Percentiles rank a stretch among this genome's conserved stretches.
Evolutionary conservation across 2,329 filamentous ascomycete species (phyloP).

Genomic region (Penicillium sclerotiorum): DNA sequence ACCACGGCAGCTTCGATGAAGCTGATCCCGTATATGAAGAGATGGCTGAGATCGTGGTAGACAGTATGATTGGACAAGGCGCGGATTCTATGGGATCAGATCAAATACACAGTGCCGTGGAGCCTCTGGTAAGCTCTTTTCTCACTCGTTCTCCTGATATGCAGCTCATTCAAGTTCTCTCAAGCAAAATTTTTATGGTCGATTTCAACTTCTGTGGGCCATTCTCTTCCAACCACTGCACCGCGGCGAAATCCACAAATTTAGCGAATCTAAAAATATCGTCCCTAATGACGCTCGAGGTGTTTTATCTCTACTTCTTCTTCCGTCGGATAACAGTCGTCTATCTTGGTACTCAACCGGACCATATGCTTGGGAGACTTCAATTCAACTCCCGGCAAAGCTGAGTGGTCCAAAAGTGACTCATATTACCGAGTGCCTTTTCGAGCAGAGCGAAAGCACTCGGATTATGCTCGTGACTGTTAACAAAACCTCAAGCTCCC

Average conservation of each 20-base stretch:
- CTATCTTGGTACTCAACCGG: background rate
- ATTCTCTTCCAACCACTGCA: background rate
- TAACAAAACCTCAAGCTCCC: background rate
- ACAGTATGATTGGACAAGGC: background rate
- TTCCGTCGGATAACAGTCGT: background rate
- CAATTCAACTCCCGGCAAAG: background rate
- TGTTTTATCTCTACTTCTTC: background rate
- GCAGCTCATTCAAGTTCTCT: background rate
- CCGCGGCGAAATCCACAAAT: background rate
- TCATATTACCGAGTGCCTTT: background rate
- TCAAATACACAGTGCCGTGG: background rate
- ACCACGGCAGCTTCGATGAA: background rate
- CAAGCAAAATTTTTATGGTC: background rate
- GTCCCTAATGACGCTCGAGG: background rate
- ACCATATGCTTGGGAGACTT: background rate
- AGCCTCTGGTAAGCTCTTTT: background rate
- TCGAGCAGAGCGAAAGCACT: background rate
- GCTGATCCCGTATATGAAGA: background rate
- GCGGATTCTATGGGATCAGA: background rate
- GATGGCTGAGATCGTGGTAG: background rate
- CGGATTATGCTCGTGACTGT: background rate
- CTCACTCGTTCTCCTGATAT: background rate
- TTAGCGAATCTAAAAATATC: background rate
- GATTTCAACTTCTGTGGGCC: background rate
- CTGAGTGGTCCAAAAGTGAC: background rate